Conservation (phyloP, 176 grass and related monocot genomes). For the Oryza longistaminata region DNA sequence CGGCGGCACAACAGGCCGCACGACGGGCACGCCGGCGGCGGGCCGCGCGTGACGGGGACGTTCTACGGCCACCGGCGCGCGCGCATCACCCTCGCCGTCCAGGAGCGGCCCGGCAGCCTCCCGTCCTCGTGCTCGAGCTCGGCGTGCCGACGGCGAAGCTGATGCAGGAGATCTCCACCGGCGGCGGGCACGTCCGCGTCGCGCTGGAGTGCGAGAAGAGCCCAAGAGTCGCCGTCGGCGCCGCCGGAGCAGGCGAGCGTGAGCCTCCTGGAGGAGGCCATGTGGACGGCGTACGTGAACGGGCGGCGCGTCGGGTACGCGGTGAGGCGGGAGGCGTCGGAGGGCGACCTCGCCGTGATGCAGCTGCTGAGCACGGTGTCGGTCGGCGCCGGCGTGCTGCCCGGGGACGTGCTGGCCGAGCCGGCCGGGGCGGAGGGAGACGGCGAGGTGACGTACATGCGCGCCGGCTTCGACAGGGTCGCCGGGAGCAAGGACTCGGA, state of each 20-base stretch:
- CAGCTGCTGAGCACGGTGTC: conserved; percentile 90
- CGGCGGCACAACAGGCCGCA: conserved; percentile 41
- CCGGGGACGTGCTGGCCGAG: conserved; percentile 60
- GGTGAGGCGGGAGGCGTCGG: conserved; percentile 61
- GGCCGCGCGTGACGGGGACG: conserved; percentile 63
- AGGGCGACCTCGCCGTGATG: conserved; percentile 81
- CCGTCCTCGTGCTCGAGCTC: conserved; percentile 82
- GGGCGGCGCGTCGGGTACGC: conserved; percentile 85
- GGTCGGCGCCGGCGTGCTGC: conserved; percentile 81
- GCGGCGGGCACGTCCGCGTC: conserved; percentile 65
- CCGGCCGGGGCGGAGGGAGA: conserved; percentile 33
- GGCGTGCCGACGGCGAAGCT: conserved; percentile 76
- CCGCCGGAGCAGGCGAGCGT: conserved; percentile 32
- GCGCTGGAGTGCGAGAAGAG: conserved; percentile 94
- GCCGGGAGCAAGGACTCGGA: conserved; percentile 89
- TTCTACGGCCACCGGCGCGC: conserved; percentile 76
- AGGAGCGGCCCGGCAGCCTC: conserved; percentile 77
- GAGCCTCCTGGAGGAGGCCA: conserved; percentile 64
- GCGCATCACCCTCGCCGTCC: conserved; percentile 74
- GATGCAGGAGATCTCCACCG: conserved; percentile 80
- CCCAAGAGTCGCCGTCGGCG: conserved; percentile 32
- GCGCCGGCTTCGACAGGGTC: conserved; percentile 77
- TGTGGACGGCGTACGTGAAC: conserved; percentile 94
- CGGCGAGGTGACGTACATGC: conserved; percentile 86
- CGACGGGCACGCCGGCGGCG: conserved; percentile 62